Evolutionary conservation across 176 grass and related monocot species (phyloP).

Genomic region (Carex myosuroides): DNA sequence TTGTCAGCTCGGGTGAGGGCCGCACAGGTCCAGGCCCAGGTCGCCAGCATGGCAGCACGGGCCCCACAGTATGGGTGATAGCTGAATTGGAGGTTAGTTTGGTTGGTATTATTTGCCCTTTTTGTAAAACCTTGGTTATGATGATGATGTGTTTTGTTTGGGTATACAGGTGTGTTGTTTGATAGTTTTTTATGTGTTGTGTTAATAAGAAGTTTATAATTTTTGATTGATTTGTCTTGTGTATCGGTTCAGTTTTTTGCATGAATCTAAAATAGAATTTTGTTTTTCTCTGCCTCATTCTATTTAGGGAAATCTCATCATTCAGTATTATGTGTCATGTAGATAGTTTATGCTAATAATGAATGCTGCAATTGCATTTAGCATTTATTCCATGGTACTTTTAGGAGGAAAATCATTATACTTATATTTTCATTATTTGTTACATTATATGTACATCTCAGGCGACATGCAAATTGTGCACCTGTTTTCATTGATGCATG

Average conservation of each 20-base stretch:
- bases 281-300: neutral
- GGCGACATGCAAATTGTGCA: neutral
- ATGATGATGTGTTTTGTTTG: constrained; percentile 10
- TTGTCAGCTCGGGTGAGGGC: constrained; percentile 47
- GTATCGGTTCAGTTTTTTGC: neutral
- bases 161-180: constrained; percentile 13
- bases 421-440: neutral
- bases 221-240: neutral
- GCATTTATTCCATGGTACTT: neutral
- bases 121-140: neutral
- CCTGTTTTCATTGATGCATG: neutral
- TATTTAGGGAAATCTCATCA: neutral
- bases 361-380: neutral
- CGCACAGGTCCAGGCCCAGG: constrained; percentile 56
- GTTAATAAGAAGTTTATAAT: constrained; percentile 24
- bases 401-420: neutral
- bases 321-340: neutral
- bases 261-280: constrained; percentile 1
- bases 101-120: neutral
- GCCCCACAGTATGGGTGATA: constrained; percentile 46
- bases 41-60: constrained; percentile 45
- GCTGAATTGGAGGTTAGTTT: constrained; percentile 8
- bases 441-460: neutral
- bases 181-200: constrained; percentile 8
- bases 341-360: constrained; percentile 1